Evolutionary conservation across 2,329 filamentous ascomycete species (phyloP).

Genomic region (Fusarium armeniacum): DNA sequence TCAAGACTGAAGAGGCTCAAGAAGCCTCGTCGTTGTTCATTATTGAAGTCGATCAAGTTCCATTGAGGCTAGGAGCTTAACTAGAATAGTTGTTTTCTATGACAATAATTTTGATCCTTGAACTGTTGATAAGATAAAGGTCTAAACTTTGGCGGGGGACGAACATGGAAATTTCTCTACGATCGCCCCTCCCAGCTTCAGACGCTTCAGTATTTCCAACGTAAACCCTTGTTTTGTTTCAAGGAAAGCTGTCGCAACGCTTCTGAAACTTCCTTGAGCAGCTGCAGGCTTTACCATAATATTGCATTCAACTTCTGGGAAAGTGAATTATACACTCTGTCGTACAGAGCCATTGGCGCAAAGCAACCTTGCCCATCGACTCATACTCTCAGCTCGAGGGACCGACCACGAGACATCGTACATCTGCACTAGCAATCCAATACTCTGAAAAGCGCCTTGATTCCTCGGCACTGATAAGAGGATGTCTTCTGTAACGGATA

Average conservation of each 20-base stretch:
- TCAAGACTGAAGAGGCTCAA: too few species aligned
- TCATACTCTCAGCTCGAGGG: constrained; percentile 9
- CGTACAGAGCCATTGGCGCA: constrained; percentile 29
- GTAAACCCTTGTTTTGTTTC: neutral
- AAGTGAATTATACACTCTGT: neutral
- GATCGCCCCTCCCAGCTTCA: constrained; percentile 29
- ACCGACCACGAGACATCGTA: neutral
- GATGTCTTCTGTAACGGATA: constrained; percentile 36
- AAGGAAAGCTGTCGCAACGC: neutral
- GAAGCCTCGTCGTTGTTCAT: neutral
- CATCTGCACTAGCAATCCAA: neutral
- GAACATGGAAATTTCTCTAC: constrained; percentile 43
- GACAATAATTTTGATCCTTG: neutral
- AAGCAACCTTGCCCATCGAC: constrained; percentile 16
- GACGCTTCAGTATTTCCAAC: neutral
- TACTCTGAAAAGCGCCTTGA: neutral
- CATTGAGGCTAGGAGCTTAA: neutral
- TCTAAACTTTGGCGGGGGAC: constrained; percentile 45
- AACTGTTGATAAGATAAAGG: constrained; percentile 42
- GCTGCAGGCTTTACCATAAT: neutral
- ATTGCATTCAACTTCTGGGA: neutral
- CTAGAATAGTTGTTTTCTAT: neutral
- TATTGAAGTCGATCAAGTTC: neutral
- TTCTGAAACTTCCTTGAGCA: neutral
- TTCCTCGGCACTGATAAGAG: neutral